Percentiles rank a stretch among this genome's conserved stretches.
Conservation (phyloP, 2,329 filamentous ascomycete species). For the Aspergillus neoniger region DNA sequence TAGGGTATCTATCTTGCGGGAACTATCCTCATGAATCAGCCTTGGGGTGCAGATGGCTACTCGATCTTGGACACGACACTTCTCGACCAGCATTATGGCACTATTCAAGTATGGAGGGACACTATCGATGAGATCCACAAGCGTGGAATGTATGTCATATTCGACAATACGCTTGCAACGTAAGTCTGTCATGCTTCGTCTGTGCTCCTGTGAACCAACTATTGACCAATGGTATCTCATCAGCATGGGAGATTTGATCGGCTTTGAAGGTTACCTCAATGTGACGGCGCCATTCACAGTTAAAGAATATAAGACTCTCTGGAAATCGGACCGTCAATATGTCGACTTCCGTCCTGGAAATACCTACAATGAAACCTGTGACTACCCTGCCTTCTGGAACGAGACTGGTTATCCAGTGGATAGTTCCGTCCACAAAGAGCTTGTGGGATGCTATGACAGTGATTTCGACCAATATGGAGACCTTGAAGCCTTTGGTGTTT, state of each 20-base stretch:
- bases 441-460: constrained; percentile 62
- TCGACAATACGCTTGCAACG: constrained; percentile 68
- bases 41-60: constrained; percentile 65
- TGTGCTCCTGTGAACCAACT: background rate
- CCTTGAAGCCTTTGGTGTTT: constrained; percentile 64
- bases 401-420: constrained; percentile 57
- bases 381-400: constrained; percentile 64
- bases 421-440: constrained; percentile 47
- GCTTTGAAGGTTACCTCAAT: constrained; percentile 63
- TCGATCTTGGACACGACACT: constrained; percentile 63
- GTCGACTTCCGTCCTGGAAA: constrained; percentile 61
- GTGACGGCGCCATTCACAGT: constrained; percentile 57
- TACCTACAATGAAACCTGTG: constrained; percentile 55
- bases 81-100: constrained; percentile 64
- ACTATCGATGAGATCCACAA: constrained; percentile 62
- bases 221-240: constrained; percentile 5
- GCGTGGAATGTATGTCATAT: constrained; percentile 64
- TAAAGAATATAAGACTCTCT: constrained; percentile 60
- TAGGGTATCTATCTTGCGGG: constrained; percentile 64
- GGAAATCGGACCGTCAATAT: constrained; percentile 58
- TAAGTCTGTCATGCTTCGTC: constrained; percentile 33
- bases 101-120: constrained; percentile 59
- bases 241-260: constrained; percentile 61
- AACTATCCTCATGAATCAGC: constrained; percentile 64
- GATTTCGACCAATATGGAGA: constrained; percentile 69